Base-by-base conservation (phyloP, 2,329 filamentous ascomycete species). In the Trichoderma asperellum region DNA sequence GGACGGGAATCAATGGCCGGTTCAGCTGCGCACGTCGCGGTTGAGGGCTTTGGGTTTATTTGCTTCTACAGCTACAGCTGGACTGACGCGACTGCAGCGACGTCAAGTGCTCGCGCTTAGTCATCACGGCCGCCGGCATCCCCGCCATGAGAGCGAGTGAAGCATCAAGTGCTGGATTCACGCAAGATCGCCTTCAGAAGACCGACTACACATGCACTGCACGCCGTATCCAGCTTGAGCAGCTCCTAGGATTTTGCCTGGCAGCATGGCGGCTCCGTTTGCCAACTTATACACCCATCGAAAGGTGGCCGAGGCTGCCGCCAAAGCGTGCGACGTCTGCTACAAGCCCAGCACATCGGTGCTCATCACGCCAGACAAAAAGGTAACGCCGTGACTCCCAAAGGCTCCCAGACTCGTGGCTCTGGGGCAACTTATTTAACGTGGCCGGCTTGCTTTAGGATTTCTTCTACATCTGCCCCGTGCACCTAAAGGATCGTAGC, bases 271-370 rank as follows among this genome's bases (percentile, higher is more conserved):
- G 32, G 71, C 71, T 62, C 73, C 76, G 2, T 88, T 95, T 70
- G 87, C 88, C 53, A 98, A 98, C 77, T 80, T 92, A 35, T 98
- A 95, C 82, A 89, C 92, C 72, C 91, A 94, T 73, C 92, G 95
- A 61, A 92, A 89, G 74, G 95, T 98, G 43, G 94, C 94, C 14
- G 93, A 97, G 35, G 87, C 89, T n/a, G 87, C 91, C 1, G 87
- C 92, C 14, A 97, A 92, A 80, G 85, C 92, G 61, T 99, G 96
- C 81, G 91, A 93, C 80, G 89, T 98, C 72, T 98, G 96, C 85
- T 96, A 91, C 84, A 97, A 96, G 81, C 91, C 92, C 10, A 93
- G 91, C 70, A 89, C 90, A 7, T 96, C 91, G 73, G 95, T 98
- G 21, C 84, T 99, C 67, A 92, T 97, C 74, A 96, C 94, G 10